These are phyloP conservation scores for Moesziomyces sp. DNA, from an alignment of 1,284 basidiomycete genomes.

Conservation along the genomic window DNA sequence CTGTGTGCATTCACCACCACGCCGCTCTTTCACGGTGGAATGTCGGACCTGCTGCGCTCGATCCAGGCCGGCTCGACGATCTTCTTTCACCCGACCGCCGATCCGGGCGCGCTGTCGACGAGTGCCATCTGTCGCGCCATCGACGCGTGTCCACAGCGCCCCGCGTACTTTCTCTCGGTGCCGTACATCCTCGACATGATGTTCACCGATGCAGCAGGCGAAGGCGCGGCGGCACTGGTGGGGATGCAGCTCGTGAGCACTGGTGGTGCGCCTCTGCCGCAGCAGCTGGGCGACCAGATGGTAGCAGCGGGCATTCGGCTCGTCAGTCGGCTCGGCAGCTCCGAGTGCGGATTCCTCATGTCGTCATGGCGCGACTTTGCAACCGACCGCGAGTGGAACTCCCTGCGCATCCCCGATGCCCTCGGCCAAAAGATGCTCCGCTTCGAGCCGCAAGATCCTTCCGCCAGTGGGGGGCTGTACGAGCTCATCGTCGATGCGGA, in stretches of 20 bases:
- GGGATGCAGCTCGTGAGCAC: constrained; percentile 73
- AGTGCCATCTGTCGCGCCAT: constrained; percentile 64
- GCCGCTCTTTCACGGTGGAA: constrained; percentile 70
- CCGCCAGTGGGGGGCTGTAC: constrained; percentile 10
- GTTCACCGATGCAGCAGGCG: constrained; percentile 70
- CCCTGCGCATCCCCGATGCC: constrained; percentile 70
- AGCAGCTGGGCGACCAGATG: constrained; percentile 74
- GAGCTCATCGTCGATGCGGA: constrained; percentile 47
- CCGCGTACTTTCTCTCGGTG: constrained; percentile 68
- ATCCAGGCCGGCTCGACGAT: constrained; percentile 68
- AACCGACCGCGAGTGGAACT: constrained; percentile 75
- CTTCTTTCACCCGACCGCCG: constrained; percentile 68
- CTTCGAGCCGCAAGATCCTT: constrained; percentile 29
- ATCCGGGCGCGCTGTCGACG: constrained; percentile 65
- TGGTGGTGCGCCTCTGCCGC: constrained; percentile 69
- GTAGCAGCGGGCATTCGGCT: constrained; percentile 72
- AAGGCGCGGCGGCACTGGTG: constrained; percentile 71
- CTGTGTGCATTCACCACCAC: constrained; percentile 69
- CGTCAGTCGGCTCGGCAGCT: constrained; percentile 73
- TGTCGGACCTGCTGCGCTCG: constrained; percentile 69
- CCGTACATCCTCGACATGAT: constrained; percentile 72
- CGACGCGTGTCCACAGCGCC: constrained; percentile 44
- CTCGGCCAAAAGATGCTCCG: constrained; percentile 30
- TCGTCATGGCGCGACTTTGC: constrained; percentile 72
- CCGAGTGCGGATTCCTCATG: constrained; percentile 70